phyloP scores from a whole-genome alignment of 106 monocot genomes.

The Triglochin maritima region DNA sequence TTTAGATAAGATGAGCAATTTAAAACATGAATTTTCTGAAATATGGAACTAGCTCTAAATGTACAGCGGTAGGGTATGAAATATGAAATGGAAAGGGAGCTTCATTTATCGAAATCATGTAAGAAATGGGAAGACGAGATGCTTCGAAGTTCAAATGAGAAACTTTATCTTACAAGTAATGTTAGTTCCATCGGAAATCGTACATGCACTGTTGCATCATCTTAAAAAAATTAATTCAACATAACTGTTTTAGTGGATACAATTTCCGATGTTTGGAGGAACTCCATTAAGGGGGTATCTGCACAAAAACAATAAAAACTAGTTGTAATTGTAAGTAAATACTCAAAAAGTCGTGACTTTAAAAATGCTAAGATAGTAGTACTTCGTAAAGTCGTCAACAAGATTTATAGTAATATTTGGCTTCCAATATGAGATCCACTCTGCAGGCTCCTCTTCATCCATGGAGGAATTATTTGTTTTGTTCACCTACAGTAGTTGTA shows the following conservation, averaged over 20 bases:
- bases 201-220: too few species aligned
- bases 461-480: slow-evolving; percentile 16
- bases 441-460: slow-evolving; percentile 39
- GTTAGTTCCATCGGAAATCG: too few species aligned
- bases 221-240: too few species aligned
- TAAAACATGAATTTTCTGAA: too few species aligned
- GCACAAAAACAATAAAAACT: slow-evolving; percentile 19
- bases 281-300: slow-evolving; percentile 79
- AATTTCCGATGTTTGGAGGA: slow-evolving; percentile 47
- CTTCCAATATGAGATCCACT: slow-evolving; percentile 95
- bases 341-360: neutral
- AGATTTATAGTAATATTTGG: slow-evolving; percentile 92
- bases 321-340: neutral
- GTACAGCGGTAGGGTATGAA: too few species aligned
- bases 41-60: too few species aligned
- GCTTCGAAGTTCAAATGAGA: too few species aligned
- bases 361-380: neutral
- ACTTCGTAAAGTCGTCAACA: slow-evolving; percentile 84
- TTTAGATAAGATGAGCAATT: too few species aligned
- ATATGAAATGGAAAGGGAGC: too few species aligned
- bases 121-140: too few species aligned
- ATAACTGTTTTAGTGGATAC: slow-evolving; percentile 49
- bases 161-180: too few species aligned
- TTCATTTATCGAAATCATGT: too few species aligned
- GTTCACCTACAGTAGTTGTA: slow-evolving; percentile 26